Conservation (phyloP, 306 rosid species). For the Acacia confusa region DNA sequence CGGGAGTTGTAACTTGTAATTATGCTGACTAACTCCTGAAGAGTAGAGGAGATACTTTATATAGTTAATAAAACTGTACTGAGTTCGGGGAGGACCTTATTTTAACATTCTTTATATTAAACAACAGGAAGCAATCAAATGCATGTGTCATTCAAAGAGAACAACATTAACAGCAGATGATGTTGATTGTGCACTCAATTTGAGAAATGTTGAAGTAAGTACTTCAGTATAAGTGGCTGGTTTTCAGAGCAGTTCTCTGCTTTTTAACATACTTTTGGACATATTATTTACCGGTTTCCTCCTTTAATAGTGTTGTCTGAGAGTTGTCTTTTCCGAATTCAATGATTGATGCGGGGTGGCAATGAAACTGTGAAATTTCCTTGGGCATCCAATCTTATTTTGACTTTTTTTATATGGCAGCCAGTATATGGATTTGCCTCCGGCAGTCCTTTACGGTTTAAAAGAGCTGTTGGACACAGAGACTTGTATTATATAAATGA, state of each 20-base stretch:
- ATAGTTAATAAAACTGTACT: not conserved
- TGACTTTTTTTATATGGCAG: conserved; percentile 42
- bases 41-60: not conserved
- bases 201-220: conserved; percentile 88
- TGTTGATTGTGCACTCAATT: conserved; percentile 80
- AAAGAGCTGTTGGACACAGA: conserved; percentile 85
- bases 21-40: not conserved
- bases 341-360: conserved; percentile 4
- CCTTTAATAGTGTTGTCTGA: conserved; percentile 1
- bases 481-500: conserved; percentile 86
- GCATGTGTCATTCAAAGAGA: conserved; percentile 87
- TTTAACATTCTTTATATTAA: not conserved
- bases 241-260: not conserved
- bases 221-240: not conserved
- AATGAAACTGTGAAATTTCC: not conserved
- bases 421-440: conserved; percentile 89
- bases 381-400: conserved; percentile 15
- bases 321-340: not conserved
- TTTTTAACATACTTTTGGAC: not conserved
- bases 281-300: not conserved
- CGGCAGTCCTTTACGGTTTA: conserved; percentile 78
- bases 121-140: conserved; percentile 86
- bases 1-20: not conserved
- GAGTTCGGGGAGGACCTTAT: not conserved
- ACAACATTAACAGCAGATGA: conserved; percentile 69